phyloP scores from a whole-genome alignment of 2,329 filamentous ascomycete species.

The Ascochyta clinopodiicola region DNA sequence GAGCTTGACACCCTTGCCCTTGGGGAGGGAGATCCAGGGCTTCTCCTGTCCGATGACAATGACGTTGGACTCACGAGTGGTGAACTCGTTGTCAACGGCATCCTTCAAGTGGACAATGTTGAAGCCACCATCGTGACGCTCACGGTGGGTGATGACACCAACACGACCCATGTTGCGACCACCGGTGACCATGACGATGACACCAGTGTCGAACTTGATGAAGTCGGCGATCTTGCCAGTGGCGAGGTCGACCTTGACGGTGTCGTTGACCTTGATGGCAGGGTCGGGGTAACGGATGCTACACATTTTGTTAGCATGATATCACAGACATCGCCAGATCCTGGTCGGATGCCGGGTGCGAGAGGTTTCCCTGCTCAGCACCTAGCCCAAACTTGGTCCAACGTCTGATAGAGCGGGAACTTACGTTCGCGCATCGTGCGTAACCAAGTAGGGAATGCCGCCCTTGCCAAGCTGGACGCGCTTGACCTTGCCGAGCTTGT shows the following conservation, averaged over 20 bases:
- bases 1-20: constrained; percentile 99
- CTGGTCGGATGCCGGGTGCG: constrained; percentile 99
- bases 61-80: constrained; percentile 99
- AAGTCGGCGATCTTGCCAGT: constrained; percentile 98
- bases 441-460: constrained; percentile 99
- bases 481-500: constrained; percentile 99
- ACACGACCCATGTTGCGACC: constrained; percentile 99
- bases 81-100: constrained; percentile 99
- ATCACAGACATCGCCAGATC: constrained; percentile 72
- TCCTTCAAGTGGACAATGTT: constrained; percentile 99
- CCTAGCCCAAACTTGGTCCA: constrained; percentile 67
- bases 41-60: constrained; percentile 99
- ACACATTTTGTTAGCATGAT: constrained; percentile 50
- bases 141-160: constrained; percentile 99
- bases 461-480: constrained; percentile 98
- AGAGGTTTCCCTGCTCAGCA: constrained; percentile 41
- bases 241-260: constrained; percentile 96
- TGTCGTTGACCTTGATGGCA: constrained; percentile 99
- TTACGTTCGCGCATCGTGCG: constrained; percentile 99
- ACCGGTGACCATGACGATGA: constrained; percentile 98
- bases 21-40: constrained; percentile 99
- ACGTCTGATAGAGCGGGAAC: constrained; percentile 99
- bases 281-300: constrained; percentile 99
- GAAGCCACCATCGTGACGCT: constrained; percentile 99
- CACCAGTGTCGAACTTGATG: constrained; percentile 98